Percentiles rank a stretch among this genome's conserved stretches.
These are phyloP conservation scores for Melocanna baccifera DNA, from an alignment of 176 grass and related monocot species.

Conservation along the genomic window DNA sequence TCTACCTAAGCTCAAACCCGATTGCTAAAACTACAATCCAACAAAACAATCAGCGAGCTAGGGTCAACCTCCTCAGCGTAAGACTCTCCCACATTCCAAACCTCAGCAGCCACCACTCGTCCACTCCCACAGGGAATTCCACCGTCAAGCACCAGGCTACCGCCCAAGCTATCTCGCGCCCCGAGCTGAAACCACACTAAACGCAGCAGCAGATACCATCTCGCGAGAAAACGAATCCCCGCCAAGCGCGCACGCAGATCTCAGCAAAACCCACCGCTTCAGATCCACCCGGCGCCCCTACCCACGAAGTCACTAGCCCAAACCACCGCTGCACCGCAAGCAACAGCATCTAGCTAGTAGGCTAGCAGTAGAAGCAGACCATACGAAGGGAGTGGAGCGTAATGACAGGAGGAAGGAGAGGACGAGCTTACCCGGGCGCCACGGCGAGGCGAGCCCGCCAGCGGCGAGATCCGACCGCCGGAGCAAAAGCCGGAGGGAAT, in stretches of 20 bases:
- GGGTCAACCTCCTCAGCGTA: slow-evolving; percentile 3
- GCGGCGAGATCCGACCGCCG: neutral
- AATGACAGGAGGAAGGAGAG: neutral
- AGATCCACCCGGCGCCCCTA: neutral
- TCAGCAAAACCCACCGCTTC: neutral
- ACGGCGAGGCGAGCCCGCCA: neutral
- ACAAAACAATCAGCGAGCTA: neutral
- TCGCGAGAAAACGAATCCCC: neutral
- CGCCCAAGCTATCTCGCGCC: neutral
- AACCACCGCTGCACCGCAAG: neutral
- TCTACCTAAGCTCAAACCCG: neutral
- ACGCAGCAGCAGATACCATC: neutral
- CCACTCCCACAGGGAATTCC: neutral
- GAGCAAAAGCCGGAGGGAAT: neutral
- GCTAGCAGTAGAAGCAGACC: neutral
- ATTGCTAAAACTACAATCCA: neutral
- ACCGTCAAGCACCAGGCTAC: neutral
- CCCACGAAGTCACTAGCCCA: neutral
- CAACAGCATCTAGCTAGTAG: neutral
- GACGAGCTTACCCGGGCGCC: neutral
- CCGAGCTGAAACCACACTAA: neutral
- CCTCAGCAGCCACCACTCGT: neutral
- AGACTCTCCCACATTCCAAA: neutral
- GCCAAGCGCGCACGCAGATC: neutral
- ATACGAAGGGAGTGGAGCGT: neutral